These are phyloP conservation scores for Pelargonium citronellum DNA, from an alignment of 441 rosid species.

Conservation along the genomic window DNA sequence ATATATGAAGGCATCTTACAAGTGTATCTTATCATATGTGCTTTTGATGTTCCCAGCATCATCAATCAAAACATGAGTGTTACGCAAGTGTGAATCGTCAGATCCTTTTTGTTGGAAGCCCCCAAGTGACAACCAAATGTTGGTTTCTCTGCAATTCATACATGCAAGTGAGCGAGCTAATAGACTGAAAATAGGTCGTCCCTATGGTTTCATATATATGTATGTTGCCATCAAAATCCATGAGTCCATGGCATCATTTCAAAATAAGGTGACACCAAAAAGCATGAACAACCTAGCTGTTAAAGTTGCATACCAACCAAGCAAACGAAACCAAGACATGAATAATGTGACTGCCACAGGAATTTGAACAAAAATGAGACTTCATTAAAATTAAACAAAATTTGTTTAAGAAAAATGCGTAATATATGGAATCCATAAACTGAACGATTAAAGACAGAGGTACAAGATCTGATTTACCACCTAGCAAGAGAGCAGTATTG, in stretches of 20 bases:
- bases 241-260: background rate
- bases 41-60: slow-evolving; percentile 60
- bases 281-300: background rate
- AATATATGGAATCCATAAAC: background rate
- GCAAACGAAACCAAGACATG: background rate
- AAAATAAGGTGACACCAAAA: background rate
- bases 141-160: slow-evolving; percentile 51
- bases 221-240: background rate
- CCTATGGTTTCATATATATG: background rate
- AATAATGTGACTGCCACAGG: background rate
- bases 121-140: slow-evolving; percentile 87
- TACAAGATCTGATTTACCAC: slow-evolving; percentile 27
- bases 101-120: slow-evolving; percentile 84
- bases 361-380: background rate
- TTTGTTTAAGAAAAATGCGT: background rate
- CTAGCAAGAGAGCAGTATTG: slow-evolving; percentile 82
- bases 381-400: background rate
- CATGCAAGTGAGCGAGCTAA: background rate
- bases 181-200: background rate
- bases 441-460: background rate
- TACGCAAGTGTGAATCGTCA: slow-evolving; percentile 61
- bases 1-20: slow-evolving; percentile 38
- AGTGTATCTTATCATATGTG: slow-evolving; percentile 69
- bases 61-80: slow-evolving; percentile 85
- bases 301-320: slow-evolving; percentile 1